A percentile compares a stretch with the other conserved stretches of the same genome.
These are phyloP conservation scores for Fusarium duplospermum DNA, from an alignment of 2,329 filamentous ascomycete species.

Conservation along the genomic window DNA sequence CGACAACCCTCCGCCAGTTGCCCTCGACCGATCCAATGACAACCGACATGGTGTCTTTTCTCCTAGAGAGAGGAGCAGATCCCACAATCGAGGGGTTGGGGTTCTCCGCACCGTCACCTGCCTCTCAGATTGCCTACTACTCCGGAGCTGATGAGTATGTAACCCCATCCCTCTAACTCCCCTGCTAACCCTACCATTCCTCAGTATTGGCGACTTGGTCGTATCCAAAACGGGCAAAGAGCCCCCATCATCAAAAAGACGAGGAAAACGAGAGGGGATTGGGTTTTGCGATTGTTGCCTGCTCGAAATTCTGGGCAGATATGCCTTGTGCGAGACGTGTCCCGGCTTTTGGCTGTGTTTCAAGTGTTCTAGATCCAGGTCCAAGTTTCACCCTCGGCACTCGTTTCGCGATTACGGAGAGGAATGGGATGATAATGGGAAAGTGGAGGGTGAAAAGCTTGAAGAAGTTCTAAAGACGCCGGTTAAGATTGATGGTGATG, in stretches of 20 bases:
- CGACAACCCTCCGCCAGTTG: not conserved
- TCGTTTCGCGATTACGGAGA: not conserved
- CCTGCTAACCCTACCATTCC: not conserved
- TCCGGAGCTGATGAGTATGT: not conserved
- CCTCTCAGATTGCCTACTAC: not conserved
- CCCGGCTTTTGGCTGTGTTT: not conserved
- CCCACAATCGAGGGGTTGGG: not conserved
- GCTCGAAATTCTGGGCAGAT: not conserved
- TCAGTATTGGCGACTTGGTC: not conserved
- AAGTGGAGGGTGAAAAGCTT: not conserved
- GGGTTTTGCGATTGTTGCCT: not conserved
- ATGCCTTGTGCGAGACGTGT: not conserved
- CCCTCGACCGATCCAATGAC: not conserved
- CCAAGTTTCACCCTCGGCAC: not conserved
- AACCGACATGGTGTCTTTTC: not conserved
- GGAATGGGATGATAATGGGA: not conserved
- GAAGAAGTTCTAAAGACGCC: not conserved
- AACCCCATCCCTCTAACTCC: too few relatives aligned
- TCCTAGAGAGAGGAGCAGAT: not conserved
- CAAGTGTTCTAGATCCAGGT: not conserved
- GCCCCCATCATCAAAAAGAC: not conserved
- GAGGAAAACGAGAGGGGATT: not conserved
- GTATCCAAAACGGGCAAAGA: not conserved
- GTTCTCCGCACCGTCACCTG: not conserved
- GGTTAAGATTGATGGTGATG: not conserved